Evolutionary conservation across 345 rosid species (phyloP), one percentile per base, ranked within the genome.

Genomic region (Brassica napus): DNA sequence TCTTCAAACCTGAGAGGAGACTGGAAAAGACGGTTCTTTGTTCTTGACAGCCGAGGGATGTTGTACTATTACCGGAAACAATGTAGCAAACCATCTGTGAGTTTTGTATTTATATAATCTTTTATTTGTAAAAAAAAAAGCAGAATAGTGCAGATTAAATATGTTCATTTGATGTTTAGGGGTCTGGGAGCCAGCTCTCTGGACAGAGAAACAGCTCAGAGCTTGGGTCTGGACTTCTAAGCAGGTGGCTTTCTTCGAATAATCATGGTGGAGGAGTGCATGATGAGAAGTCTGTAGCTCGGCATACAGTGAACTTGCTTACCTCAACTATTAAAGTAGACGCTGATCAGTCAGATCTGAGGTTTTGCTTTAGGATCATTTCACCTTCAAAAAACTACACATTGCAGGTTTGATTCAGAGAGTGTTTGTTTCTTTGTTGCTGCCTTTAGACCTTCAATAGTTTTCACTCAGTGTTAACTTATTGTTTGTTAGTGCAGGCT

Each of bases 21-120:
- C 87, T 96, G 99, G 99, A 96, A 96, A 86, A 87, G 99, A 79
- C 88, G 98, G 71, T 96, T 96, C 85, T 96, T 96, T 88, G 99
- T 96, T 76, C 95, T 96, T 79, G 99, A 96, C 84, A 96, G 98
- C 84, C 92, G 99, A 30, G 99, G 99, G 75, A 87, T 96, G 97
- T 85, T 96, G 79, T 96, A 96, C 76, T 96, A 96, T 83, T 96
- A 93, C 82, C 97, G 98, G 23, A 93, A 92, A 82, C 98, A 94
- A 73, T 81, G 89, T 82, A 85, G 92, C 85, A 92, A 90, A 82
- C 80, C 97, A 84, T 92, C 98, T 79, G 98, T 94, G 77, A 88
- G 98, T 87, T 84, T 72, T 76, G 54, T 21, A 21, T 21, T 21
- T 21, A 21, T 21, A 21, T 21, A 21, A 21, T 21, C 23, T 21